Evolutionary conservation across 306 rosid species (phyloP), one percentile per base, ranked within the genome.

Genomic region (Oemleria cerasiformis): DNA sequence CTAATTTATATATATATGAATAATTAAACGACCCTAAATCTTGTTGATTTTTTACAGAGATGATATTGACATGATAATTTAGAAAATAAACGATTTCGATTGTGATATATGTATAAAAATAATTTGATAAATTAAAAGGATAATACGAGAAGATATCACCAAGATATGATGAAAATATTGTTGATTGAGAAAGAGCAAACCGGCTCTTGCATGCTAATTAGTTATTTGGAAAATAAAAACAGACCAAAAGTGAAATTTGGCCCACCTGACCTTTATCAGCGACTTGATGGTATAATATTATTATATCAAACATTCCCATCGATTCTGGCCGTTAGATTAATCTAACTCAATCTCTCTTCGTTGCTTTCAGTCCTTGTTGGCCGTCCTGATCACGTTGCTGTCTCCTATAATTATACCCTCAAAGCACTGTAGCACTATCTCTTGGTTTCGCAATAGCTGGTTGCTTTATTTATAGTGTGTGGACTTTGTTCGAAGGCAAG

Each of bases 241-340:
- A 60, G 77, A 61, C 43, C 59, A 73, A 61, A 78, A 66, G 41
- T 45, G 39, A 7, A 19, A 23, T 13, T 15, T 19, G 82, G 14
- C 86, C 89, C 83, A 71, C 74, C 10, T 42, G 14, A 63, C 63
- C 63, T 81, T 82, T 82, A 79, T 82, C 82, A 64, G 51, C 75
- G 39, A 59, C 34, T 50, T 42, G 49, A 8, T n/a, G n/a, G 54
- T 17, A 9, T 42, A n/a, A 53, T 53, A 15, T 8, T 4, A 9
- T 13, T 45, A 17, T 9, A 42, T 36, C 47, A 63, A 20, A 21
- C 42, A 42, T 45, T 41, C 11, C n/a, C 6, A 15, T 43, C 39
- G 5, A 42, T 69, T 65, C 19, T 4, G 59, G 36, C 69, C 70
- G 44, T 41, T 1, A 0, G 59, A 70, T 70, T 8, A 1, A 43